Evolutionary conservation across 2,329 filamentous ascomycete genomes (phyloP).

Genomic region (Coccinonectria pachysandricola): DNA sequence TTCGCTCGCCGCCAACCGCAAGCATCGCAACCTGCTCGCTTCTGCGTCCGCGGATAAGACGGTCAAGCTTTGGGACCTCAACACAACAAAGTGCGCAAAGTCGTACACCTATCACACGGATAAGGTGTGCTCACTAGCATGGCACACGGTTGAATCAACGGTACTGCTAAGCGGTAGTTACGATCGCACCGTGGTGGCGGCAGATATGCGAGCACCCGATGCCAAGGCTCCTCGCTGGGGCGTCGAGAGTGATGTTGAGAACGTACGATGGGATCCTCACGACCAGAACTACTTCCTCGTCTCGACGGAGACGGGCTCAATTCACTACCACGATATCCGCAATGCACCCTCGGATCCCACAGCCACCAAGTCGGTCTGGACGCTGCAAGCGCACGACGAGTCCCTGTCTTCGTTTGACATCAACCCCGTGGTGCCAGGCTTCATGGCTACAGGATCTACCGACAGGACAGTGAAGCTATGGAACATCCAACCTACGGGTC

Average conservation of each 20-base stretch:
- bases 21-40: constrained; percentile 87
- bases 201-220: constrained; percentile 89
- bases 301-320: constrained; percentile 80
- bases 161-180: constrained; percentile 88
- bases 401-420: constrained; percentile 87
- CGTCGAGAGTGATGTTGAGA: constrained; percentile 92
- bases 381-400: constrained; percentile 88
- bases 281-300: constrained; percentile 91
- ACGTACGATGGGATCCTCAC: constrained; percentile 85
- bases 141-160: constrained; percentile 82
- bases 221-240: constrained; percentile 76
- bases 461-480: constrained; percentile 96
- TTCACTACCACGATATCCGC: constrained; percentile 86
- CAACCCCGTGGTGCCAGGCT: constrained; percentile 82
- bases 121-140: constrained; percentile 93
- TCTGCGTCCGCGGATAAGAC: constrained; percentile 95
- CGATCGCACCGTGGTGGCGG: constrained; percentile 86
- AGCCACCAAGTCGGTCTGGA: constrained; percentile 80
- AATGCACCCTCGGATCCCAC: constrained; percentile 63
- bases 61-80: constrained; percentile 94
- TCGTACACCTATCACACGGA: constrained; percentile 94
- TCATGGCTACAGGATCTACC: constrained; percentile 84
- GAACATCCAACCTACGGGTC: constrained; percentile 75
- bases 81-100: constrained; percentile 85
- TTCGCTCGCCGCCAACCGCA: constrained; percentile 80